phyloP scores from a whole-genome alignment of 129 eudicot species.

The Glebionis coronaria region DNA sequence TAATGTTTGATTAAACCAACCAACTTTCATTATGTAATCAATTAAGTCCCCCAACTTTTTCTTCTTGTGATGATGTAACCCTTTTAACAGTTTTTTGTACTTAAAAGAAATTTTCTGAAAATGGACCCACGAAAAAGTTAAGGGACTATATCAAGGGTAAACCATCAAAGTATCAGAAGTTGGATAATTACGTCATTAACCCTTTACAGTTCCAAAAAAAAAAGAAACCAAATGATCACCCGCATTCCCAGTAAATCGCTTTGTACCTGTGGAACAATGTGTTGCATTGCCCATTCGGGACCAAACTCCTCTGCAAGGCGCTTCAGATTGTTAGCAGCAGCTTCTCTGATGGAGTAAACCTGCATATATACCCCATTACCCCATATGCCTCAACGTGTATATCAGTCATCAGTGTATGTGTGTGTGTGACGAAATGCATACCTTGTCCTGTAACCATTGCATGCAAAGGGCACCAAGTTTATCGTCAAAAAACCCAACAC shows the following conservation, averaged over 20 bases:
- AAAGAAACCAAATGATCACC: too few species aligned
- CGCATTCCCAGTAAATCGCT: neutral
- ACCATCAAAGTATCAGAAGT: too few species aligned
- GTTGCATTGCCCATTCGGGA: slow-evolving; percentile 99
- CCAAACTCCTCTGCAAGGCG: slow-evolving; percentile 99
- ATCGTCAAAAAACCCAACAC: slow-evolving; percentile 98
- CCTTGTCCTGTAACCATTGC: slow-evolving; percentile 99
- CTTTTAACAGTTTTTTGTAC: too few species aligned
- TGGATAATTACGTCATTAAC: too few species aligned
- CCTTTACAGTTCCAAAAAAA: too few species aligned
- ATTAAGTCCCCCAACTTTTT: too few species aligned
- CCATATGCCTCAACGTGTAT: neutral
- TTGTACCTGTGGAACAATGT: slow-evolving; percentile 87
- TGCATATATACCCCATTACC: slow-evolving; percentile 27
- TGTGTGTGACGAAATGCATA: slow-evolving; percentile 26
- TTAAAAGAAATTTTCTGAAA: neutral
- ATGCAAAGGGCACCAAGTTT: slow-evolving; percentile 96
- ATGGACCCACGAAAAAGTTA: neutral
- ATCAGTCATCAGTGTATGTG: too few species aligned
- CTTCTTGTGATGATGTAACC: too few species aligned
- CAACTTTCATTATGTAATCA: too few species aligned
- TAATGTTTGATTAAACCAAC: too few species aligned
- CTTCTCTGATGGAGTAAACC: slow-evolving; percentile 99
- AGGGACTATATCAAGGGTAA: neutral
- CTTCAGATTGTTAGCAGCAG: slow-evolving; percentile 95